These are phyloP conservation scores for Euphorbia corollata DNA, from an alignment of 441 rosid genomes.

Conservation along the genomic window DNA sequence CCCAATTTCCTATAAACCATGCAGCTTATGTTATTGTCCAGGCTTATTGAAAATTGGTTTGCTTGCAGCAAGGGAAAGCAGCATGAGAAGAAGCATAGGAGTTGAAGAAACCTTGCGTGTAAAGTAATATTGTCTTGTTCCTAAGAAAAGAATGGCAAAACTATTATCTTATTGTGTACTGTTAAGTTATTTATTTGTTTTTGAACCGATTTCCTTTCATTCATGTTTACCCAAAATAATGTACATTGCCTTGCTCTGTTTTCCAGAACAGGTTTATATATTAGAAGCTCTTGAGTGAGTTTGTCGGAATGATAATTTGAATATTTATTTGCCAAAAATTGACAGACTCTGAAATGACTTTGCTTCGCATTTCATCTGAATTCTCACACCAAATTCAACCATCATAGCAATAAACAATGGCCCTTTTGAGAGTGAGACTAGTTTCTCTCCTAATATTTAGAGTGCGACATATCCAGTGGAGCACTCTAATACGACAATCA, in stretches of 20 bases:
- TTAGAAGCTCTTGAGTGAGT: slow-evolving; percentile 12
- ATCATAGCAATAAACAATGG: no score
- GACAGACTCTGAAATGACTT: no score
- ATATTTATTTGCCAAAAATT: not conserved
- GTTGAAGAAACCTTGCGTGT: slow-evolving; percentile 19
- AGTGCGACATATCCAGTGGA: no score
- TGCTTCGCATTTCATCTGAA: no score
- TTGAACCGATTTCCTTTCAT: slow-evolving; percentile 25
- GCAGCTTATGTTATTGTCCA: not conserved
- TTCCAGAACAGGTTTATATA: slow-evolving; percentile 14
- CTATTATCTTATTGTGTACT: slow-evolving; percentile 11
- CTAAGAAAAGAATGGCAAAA: slow-evolving; percentile 23
- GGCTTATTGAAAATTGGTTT: slow-evolving; percentile 15
- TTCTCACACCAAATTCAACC: no score
- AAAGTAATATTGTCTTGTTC: slow-evolving; percentile 22
- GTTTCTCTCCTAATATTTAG: no score
- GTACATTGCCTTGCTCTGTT: slow-evolving; percentile 26
- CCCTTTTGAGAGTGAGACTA: no score
- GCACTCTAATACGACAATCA: no score
- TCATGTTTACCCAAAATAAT: slow-evolving; percentile 30
- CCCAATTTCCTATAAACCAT: not conserved
- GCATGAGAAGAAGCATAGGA: slow-evolving; percentile 26
- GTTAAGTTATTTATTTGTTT: slow-evolving; percentile 21
- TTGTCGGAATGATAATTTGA: slow-evolving; percentile 3
- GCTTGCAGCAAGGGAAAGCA: slow-evolving; percentile 45